These are phyloP conservation scores for Claviceps fusiformis DNA, from an alignment of 2,329 filamentous ascomycete species.

Conservation along the genomic window DNA sequence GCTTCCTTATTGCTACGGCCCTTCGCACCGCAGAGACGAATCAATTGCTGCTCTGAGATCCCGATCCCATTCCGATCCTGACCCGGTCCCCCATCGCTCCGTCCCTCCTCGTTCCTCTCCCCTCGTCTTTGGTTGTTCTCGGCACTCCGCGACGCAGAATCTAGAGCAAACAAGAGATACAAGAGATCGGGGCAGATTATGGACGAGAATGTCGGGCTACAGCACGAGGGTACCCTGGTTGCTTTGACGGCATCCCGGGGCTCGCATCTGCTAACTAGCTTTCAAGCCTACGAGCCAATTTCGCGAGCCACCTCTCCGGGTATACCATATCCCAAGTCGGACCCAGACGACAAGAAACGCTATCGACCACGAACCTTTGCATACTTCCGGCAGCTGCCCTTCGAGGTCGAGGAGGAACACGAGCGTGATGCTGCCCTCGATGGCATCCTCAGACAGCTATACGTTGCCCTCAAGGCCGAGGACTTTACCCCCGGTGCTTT, in stretches of 20 bases:
- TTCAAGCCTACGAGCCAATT: constrained; percentile 48
- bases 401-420: constrained; percentile 66
- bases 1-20: background rate
- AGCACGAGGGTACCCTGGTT: constrained; percentile 17
- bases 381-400: constrained; percentile 84
- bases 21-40: background rate
- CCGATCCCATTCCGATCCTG: background rate
- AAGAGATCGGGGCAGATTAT: constrained; percentile 11
- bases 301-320: constrained; percentile 82
- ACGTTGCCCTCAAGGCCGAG: constrained; percentile 79
- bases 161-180: background rate
- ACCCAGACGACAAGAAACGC: constrained; percentile 44
- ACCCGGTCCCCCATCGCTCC: background rate
- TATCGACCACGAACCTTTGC: constrained; percentile 84
- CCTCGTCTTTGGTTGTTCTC: background rate
- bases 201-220: constrained; percentile 26
- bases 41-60: background rate
- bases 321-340: constrained; percentile 35
- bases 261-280: constrained; percentile 21
- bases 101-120: background rate
- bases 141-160: background rate
- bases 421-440: constrained; percentile 67
- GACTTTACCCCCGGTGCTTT: constrained; percentile 89
- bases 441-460: constrained; percentile 86
- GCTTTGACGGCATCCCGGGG: constrained; percentile 19